Conservation (phyloP, 768 basidiomycete genomes). For the Psilocybe sp. region DNA sequence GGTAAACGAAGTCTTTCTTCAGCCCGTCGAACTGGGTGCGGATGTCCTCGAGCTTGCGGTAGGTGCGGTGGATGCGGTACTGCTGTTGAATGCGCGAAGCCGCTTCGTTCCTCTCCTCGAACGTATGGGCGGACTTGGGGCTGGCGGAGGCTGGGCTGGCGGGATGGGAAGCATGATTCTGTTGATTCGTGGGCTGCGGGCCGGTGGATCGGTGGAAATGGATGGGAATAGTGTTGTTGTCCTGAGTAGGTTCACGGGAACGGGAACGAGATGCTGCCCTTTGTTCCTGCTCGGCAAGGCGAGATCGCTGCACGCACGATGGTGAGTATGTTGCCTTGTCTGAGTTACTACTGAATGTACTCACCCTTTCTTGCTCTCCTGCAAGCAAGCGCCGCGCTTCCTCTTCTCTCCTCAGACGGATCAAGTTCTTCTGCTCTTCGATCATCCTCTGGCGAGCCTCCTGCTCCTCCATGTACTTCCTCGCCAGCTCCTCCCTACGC, state of each 20-base stretch:
- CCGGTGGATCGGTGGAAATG: conserved; percentile 7
- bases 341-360: conserved; percentile 1
- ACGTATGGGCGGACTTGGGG: neutral
- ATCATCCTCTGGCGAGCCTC: conserved; percentile 13
- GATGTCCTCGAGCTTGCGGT: conserved; percentile 37
- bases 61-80: conserved; percentile 42
- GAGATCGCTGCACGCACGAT: neutral
- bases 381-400: conserved; percentile 3
- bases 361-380: conserved; percentile 15
- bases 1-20: conserved; percentile 40
- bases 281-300: conserved; percentile 2
- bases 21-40: conserved; percentile 41
- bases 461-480: too few species aligned
- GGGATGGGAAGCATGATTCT: conserved; percentile 11
- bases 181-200: conserved; percentile 5
- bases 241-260: conserved; percentile 1
- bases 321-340: neutral
- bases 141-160: neutral
- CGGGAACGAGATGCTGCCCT: neutral
- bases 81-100: conserved; percentile 46
- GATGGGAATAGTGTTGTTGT: conserved; percentile 3
- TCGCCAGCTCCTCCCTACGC: conserved; percentile 14
- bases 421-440: conserved; percentile 17
- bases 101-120: conserved; percentile 33
- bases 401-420: conserved; percentile 12